Base-by-base conservation (phyloP, 164 flowering plant genomes). In the Echeveria elegans region DNA sequence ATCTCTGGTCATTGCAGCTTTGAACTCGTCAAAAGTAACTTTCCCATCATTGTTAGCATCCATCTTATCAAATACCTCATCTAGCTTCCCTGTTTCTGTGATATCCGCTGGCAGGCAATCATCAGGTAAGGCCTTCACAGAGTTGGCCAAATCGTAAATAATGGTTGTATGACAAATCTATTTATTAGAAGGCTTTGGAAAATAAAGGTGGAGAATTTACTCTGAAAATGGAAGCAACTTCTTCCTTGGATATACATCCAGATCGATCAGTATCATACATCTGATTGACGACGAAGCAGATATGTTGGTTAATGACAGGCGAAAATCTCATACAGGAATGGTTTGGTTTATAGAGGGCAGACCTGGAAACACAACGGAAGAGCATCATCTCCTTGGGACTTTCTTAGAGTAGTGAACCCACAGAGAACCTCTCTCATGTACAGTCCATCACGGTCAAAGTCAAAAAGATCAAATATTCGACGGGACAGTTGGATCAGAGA, bases 201-300 rank as follows among this genome's bases (percentile, higher is more conserved):
- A 28, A 34, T 50, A 6, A 45, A 56, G 23, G 65, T 26, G n/a
- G 50, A 64, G 70, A 29, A 52, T 38, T 78, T 84, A 88, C 92
- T 68, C 88, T 79, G 7, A 88, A 81, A 82, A 88, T 81, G 5
- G 95, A 86, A 62, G 88, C 88, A 50, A 86, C 82, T 82, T 88
- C 95, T 74, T 86, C 89, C 79, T 85, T 86, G 6, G 83, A 80
- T 65, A 88, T 88, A 79, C 86, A 82, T 11, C 89, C 91, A 1
- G 89, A 88, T 48, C 89, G 78, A 73, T 88, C 95, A 45, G 85
- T 78, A 40, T 86, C 95, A 50, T 85, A 88, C 89, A 88, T 88
- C 91, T 86, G 85, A 64, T 37, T 11, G 47, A 56, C 16, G 7
- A 28, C 19, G 8, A 56, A 56, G 61, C 26, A 14, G 28, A 61